A percentile compares a stretch with the other conserved stretches of the same genome.
Conservation (phyloP, 495 filamentous ascomycete genomes). For the Tetracladium setigerum region DNA sequence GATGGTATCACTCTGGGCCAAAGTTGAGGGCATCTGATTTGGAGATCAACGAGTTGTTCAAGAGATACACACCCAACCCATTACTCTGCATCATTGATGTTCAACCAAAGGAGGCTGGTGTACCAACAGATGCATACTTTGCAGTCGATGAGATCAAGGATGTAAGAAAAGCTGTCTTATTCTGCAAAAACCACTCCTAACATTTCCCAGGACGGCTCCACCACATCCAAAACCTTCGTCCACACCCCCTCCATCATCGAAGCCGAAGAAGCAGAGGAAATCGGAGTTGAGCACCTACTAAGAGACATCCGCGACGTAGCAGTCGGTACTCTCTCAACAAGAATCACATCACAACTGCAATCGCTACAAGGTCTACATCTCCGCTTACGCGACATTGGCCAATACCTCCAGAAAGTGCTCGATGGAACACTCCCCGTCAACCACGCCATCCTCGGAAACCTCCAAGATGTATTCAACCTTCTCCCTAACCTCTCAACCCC, state of each 20-base stretch:
- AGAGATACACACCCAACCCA: conserved; percentile 95
- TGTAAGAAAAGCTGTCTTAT: conserved; percentile 45
- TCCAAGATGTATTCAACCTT: conserved; percentile 98
- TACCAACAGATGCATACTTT: conserved; percentile 98
- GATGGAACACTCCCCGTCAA: conserved; percentile 89
- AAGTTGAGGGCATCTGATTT: conserved; percentile 95
- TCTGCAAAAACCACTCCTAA: conserved; percentile 5
- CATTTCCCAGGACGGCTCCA: conserved; percentile 80
- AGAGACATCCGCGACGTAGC: conserved; percentile 98
- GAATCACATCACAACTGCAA: conserved; percentile 95
- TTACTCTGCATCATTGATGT: conserved; percentile 97
- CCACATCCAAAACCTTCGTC: conserved; percentile 94
- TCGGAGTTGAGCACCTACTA: conserved; percentile 95
- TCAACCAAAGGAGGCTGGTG: conserved; percentile 95
- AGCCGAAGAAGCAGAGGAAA: conserved; percentile 97
- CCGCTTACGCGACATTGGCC: conserved; percentile 88
- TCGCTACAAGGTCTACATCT: conserved; percentile 95
- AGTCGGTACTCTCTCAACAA: conserved; percentile 94
- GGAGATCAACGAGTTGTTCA: conserved; percentile 99
- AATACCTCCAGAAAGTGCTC: conserved; percentile 93
- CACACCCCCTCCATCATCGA: conserved; percentile 99
- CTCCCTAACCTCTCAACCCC: conserved; percentile 93
- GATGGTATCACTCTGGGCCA: conserved; percentile 98
- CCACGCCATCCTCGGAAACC: conserved; percentile 93
- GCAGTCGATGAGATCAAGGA: conserved; percentile 99